Base-by-base conservation (phyloP, 179 eudicot genomes). In the Gypsophila paniculata region DNA sequence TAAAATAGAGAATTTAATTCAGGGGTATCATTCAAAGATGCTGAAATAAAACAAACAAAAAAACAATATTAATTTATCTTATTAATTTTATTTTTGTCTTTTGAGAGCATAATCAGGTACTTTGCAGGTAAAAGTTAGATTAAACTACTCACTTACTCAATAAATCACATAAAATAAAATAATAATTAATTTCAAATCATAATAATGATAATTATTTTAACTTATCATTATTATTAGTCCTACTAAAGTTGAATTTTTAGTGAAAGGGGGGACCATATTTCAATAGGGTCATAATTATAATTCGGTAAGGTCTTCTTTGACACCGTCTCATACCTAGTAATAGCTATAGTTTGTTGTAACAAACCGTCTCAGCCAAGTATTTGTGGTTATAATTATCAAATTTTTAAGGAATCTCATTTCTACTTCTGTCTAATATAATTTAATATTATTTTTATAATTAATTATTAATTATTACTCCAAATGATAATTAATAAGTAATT, bases 91-190 rank as follows among this genome's bases (percentile, higher is more conserved):
- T 5, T 23, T 42, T 34, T 57, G 22, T 5, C 25, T 12, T 44
- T 59, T 26, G 39, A 78, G 46, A 69, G 15, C 11, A 62, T 60
- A 78, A 70, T 78, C 64, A 74, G 75, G 54, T 69, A 9, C 52
- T 64, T 74, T 74, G 75, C 75, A 70, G 80, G 77, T 77, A 72
- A 77, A 77, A 68, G 73, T 61, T 65, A 74, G 69, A 74, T 64
- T 70, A 70, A 46, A 78, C 25, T 22, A 54, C 13, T 21, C 34
- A 34, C 26, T n/a, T n/a, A n/a, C n/a, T n/a, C n/a, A n/a, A n/a
- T n/a, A n/a, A n/a, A n/a, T n/a, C n/a, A n/a, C n/a, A n/a, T n/a
- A n/a, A n/a, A n/a, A n/a, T n/a, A n/a, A n/a, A n/a, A n/a, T n/a
- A n/a, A n/a, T n/a, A n/a, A n/a, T n/a, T n/a, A n/a, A n/a, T n/a